phyloP scores from a whole-genome alignment of 768 basidiomycete species.

The Fistulinella prunicolor region DNA sequence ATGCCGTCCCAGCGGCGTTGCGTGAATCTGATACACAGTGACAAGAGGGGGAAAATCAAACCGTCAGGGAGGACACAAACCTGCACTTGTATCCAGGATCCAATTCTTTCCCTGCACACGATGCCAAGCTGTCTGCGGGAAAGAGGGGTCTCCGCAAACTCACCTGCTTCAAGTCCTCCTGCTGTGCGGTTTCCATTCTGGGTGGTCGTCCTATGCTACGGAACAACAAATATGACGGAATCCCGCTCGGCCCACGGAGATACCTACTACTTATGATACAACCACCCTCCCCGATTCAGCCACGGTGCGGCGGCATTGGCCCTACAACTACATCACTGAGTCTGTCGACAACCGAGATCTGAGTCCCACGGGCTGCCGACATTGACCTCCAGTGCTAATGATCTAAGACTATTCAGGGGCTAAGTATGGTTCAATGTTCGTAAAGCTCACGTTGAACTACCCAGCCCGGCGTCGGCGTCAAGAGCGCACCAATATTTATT shows the following conservation, averaged over 20 bases:
- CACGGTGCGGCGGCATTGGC: slow-evolving; percentile 13
- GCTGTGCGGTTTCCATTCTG: slow-evolving; percentile 9
- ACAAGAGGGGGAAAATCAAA: too few relatives aligned
- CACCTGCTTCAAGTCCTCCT: background rate
- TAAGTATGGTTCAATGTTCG: background rate
- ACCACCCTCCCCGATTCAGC: slow-evolving; percentile 1
- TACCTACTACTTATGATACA: slow-evolving; percentile 3
- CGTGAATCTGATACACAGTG: too few relatives aligned
- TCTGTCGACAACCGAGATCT: slow-evolving; percentile 14
- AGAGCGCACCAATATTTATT: background rate
- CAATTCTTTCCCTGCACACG: background rate
- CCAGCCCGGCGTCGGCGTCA: background rate
- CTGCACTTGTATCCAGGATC: background rate
- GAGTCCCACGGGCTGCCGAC: slow-evolving; percentile 22
- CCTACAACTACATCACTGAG: slow-evolving; percentile 1
- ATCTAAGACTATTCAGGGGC: slow-evolving; percentile 1
- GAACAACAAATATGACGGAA: slow-evolving; percentile 1
- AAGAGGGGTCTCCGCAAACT: slow-evolving; percentile 7
- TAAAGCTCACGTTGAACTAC: slow-evolving; percentile 6
- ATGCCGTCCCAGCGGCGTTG: too few relatives aligned
- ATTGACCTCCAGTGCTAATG: background rate
- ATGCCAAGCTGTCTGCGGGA: slow-evolving; percentile 2
- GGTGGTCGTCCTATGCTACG: too few relatives aligned
- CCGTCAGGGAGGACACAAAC: slow-evolving; percentile 7
- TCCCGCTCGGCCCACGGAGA: slow-evolving; percentile 22